phyloP scores from a whole-genome alignment of 352 stramenopile genomes.

The Pythium dissotocum region DNA sequence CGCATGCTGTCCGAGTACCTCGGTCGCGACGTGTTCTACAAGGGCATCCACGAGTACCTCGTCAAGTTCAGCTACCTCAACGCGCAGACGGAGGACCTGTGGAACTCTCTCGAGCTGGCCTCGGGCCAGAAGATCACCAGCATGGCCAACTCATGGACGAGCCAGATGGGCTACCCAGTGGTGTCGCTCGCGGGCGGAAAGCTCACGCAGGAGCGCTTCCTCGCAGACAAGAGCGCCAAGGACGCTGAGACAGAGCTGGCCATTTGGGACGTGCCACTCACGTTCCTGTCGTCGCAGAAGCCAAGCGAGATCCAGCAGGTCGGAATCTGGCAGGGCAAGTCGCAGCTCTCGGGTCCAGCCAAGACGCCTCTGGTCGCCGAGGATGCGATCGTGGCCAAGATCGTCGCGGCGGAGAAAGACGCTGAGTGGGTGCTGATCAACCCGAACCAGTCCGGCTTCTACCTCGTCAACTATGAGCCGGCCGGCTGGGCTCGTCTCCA shows the following conservation, averaged over 20 bases:
- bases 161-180: slow-evolving; percentile 94
- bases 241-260: slow-evolving; percentile 43
- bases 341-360: slow-evolving; percentile 22
- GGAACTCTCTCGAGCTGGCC: slow-evolving; percentile 90
- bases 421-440: slow-evolving; percentile 96
- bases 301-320: slow-evolving; percentile 51
- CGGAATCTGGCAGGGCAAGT: slow-evolving; percentile 56
- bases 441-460: slow-evolving; percentile 93
- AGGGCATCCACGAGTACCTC: slow-evolving; percentile 94
- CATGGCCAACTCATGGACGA: slow-evolving; percentile 94
- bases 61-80: slow-evolving; percentile 93
- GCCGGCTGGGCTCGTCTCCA: slow-evolving; percentile 86
- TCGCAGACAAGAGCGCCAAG: slow-evolving; percentile 86
- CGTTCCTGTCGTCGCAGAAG: slow-evolving; percentile 53
- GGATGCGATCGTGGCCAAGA: slow-evolving; percentile 56
- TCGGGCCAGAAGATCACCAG: slow-evolving; percentile 90
- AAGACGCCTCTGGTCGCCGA: slow-evolving; percentile 47
- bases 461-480: slow-evolving; percentile 92
- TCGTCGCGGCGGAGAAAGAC: slow-evolving; percentile 30
- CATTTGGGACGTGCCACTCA: slow-evolving; percentile 88
- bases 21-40: slow-evolving; percentile 73
- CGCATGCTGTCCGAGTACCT: slow-evolving; percentile 81
- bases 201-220: slow-evolving; percentile 92
- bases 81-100: slow-evolving; percentile 95
- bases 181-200: slow-evolving; percentile 72